Evolutionary conservation across 176 grass and related monocot genomes (phyloP), one percentile per base, ranked within the genome.

Genomic region (Tuctoria greenei): DNA sequence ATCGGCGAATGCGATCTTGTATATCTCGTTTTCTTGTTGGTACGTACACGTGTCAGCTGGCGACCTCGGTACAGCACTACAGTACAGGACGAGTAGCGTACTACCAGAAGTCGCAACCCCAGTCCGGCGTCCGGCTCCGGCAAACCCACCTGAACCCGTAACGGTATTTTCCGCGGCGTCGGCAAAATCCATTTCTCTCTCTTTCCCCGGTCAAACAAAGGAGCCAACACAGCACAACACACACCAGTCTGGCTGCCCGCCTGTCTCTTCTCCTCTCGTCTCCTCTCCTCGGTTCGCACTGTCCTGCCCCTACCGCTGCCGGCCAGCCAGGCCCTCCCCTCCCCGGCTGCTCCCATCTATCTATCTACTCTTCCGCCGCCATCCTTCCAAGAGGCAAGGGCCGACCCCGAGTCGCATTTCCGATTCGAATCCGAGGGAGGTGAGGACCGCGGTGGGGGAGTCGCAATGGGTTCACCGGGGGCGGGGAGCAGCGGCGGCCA

Each of bases 401-500:
- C 75, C 49, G 23, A 18, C 16, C 5, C 23, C 1, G 21, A 16
- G 37, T n/a, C n/a, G 3, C 61, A 20, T 37, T 31, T 6, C 14
- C 16, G 57, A 6, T 14, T 61, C 45, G 71, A 58, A 59, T 45
- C 71, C 61, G 71, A 1, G 31, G 43, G 43, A 45, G 43, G 1
- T 2, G 43, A 11, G 11, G 43, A 4, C 11, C 43, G 11, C 1
- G 43, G 43, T n/a, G 43, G 0, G 15, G 0, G 12, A 14, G 24
- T 55, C 45, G 72, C n/a, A 38, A 82, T 83, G 86, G 74, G 81
- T 27, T 69, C 83, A 79, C 73, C 67, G 68, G 64, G 63, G 35
- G 50, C 81, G 21, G 87, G 64, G 37, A 50, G 75, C 69, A 75
- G 45, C 20, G 71, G 79, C 14, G 78, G 79, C 15, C 88, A 92